Base-by-base conservation (phyloP, 2,329 filamentous ascomycete species). In the Aspergillus ruber region DNA sequence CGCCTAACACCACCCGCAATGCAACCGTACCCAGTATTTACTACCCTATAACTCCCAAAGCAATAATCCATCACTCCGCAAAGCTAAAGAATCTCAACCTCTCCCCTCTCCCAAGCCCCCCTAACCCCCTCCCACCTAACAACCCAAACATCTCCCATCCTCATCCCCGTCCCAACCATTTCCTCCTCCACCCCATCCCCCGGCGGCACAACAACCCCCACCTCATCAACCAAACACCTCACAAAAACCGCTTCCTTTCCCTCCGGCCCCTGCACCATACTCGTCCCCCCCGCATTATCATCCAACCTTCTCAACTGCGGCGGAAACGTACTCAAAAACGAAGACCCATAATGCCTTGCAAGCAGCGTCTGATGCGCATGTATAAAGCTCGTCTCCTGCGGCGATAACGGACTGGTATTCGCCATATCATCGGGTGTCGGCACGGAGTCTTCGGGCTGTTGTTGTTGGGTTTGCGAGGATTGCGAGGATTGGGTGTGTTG, bases 201-300 rank as follows among this genome's bases (percentile, higher is more conserved):
- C 2, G 60, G 59, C 6, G 62, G 65, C 39, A 69, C 52, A 27
- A 70, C 49, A 50, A 71, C 61, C 20, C 58, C 74, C 7, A 81
- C 73, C 65, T 80, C 76, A 15, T 64, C 67, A 1, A 50, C 64
- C 18, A 74, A 48, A 65, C 72, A 74, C 51, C 91, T 77, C 36
- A 90, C 82, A 67, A 98, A 96, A 2, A 97, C 90, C 6, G 89
- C 89, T 2, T 80, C 77, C 51, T 93, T 86, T 42, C 83, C 71
- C 64, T 97, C 93, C 0, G 93, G 93, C 2, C 80, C 76, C 62
- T 95, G 90, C 25, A 97, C 82, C 93, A 98, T 98, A 71, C 81
- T 90, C 48, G 91, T 84, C 8, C 90, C 90, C 25, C 90, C 91
- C 0, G 86, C 84, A 12, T 86, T 88, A 71, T 98, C 93, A 69